Percentiles rank a stretch among this genome's conserved stretches.
These are phyloP conservation scores for Pyrenophora teres DNA, from an alignment of 2,329 filamentous ascomycete genomes.

Conservation along the genomic window DNA sequence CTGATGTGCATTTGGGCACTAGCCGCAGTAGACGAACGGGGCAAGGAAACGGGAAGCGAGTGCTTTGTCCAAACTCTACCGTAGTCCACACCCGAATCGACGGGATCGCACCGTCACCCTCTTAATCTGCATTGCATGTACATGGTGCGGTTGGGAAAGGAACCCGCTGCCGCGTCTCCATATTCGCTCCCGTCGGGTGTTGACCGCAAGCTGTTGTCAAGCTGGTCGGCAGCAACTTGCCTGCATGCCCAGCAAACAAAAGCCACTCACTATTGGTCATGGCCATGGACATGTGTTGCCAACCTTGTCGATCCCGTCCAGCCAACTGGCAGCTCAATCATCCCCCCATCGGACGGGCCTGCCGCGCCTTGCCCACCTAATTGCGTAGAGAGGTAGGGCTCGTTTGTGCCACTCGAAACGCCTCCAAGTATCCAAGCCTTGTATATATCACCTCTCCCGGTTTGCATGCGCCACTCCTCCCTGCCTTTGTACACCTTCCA, in stretches of 20 bases:
- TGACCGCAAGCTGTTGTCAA: slow-evolving; percentile 1
- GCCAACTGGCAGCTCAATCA: slow-evolving; percentile 9
- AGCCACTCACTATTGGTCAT: slow-evolving; percentile 1
- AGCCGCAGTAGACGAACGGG: not conserved
- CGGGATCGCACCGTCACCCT: slow-evolving; percentile 1
- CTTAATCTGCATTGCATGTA: slow-evolving; percentile 12
- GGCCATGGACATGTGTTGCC: slow-evolving; percentile 4
- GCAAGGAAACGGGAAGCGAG: not conserved
- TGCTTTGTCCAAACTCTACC: slow-evolving; percentile 4
- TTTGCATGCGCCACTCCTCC: slow-evolving; percentile 3
- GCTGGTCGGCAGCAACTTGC: not conserved
- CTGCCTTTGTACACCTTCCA: not conserved
- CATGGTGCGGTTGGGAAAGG: slow-evolving; percentile 10
- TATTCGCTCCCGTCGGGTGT: slow-evolving; percentile 7
- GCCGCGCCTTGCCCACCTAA: slow-evolving; percentile 25
- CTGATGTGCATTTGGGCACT: too few relatives aligned
- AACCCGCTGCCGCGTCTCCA: slow-evolving; percentile 22
- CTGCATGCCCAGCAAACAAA: slow-evolving; percentile 5
- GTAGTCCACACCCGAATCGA: not conserved
- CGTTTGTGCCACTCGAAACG: slow-evolving; percentile 24
- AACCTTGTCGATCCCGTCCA: slow-evolving; percentile 15
- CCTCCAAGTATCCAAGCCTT: slow-evolving; percentile 11
- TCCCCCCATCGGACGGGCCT: slow-evolving; percentile 20
- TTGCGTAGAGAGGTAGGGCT: slow-evolving; percentile 22
- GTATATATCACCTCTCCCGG: slow-evolving; percentile 24